These are phyloP conservation scores for Metschnikowia koreensis DNA, from an alignment of 805 yeast species.

Conservation along the genomic window DNA sequence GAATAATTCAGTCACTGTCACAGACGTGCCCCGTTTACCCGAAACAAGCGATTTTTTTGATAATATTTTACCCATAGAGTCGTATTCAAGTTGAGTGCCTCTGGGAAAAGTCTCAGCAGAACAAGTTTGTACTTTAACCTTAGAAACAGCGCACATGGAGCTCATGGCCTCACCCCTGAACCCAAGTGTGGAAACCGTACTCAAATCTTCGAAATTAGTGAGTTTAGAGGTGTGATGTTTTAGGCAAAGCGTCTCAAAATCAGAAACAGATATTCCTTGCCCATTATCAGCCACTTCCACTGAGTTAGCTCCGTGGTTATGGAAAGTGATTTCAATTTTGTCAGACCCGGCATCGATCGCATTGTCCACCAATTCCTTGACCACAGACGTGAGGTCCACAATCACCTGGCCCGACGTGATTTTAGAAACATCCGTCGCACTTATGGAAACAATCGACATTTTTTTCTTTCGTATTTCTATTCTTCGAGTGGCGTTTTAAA, in stretches of 20 bases:
- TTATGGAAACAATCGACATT: slow-evolving; percentile 25
- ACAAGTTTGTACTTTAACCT: slow-evolving; percentile 51
- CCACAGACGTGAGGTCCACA: slow-evolving; percentile 69
- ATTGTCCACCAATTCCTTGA: slow-evolving; percentile 86
- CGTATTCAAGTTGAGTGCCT: slow-evolving; percentile 57
- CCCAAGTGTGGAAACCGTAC: slow-evolving; percentile 55
- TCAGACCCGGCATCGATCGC: slow-evolving; percentile 76
- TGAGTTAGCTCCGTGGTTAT: slow-evolving; percentile 69
- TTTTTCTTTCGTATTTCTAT: not conserved
- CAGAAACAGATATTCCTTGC: slow-evolving; percentile 53
- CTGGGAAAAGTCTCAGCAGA: slow-evolving; percentile 48
- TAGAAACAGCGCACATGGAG: slow-evolving; percentile 57
- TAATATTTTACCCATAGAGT: slow-evolving; percentile 50
- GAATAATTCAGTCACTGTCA: slow-evolving; percentile 60
- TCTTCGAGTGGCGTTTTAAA: not conserved
- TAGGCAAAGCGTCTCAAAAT: slow-evolving; percentile 52
- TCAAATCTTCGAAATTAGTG: slow-evolving; percentile 51
- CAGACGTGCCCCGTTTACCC: slow-evolving; percentile 69
- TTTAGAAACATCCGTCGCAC: slow-evolving; percentile 57
- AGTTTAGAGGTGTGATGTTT: slow-evolving; percentile 72
- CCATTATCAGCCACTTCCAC: slow-evolving; percentile 73
- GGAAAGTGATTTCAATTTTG: slow-evolving; percentile 64
- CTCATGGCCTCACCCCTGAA: slow-evolving; percentile 83
- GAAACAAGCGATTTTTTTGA: slow-evolving; percentile 33
- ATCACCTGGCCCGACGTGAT: slow-evolving; percentile 95